phyloP scores from a whole-genome alignment of 2,329 filamentous ascomycete species.

The Raffaelea arxii region DNA sequence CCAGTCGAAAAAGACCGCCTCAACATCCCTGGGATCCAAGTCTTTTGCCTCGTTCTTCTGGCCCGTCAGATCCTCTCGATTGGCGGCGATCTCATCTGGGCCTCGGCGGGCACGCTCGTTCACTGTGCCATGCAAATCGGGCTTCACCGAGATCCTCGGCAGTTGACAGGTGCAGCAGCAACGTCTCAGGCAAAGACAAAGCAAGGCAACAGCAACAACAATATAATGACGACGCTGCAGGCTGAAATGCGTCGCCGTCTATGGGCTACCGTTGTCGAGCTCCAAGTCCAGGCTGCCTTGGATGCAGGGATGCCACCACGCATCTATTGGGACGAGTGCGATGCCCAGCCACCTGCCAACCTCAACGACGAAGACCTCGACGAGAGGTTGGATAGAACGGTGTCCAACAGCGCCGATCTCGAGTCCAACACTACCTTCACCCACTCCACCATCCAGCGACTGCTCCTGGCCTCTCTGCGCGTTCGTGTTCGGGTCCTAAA shows the following conservation, averaged over 20 bases:
- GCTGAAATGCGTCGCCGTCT: conserved; percentile 19
- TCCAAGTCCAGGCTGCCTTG: conserved; percentile 23
- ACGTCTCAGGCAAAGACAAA: no score
- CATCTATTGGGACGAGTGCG: conserved; percentile 28
- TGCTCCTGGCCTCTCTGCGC: conserved; percentile 25
- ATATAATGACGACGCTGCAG: conserved; percentile 25
- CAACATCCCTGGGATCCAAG: conserved; percentile 23
- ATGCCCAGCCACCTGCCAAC: conserved; percentile 20
- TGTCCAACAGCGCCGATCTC: no score
- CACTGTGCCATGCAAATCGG: conserved; percentile 35
- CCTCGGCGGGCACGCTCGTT: conserved; percentile 29
- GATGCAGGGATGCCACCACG: conserved; percentile 28
- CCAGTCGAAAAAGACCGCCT: conserved; percentile 28
- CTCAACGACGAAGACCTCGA: neutral
- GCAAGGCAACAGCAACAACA: no score
- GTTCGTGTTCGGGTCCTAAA: conserved; percentile 24
- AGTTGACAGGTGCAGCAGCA: conserved; percentile 20
- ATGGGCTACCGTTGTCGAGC: conserved; percentile 7
- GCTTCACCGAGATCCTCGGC: conserved; percentile 31
- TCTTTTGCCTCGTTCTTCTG: conserved; percentile 28
- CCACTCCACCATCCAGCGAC: conserved; percentile 24
- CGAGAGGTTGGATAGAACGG: no score
- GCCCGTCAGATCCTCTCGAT: conserved; percentile 31
- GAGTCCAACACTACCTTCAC: conserved; percentile 15
- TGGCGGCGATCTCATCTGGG: conserved; percentile 31